Conservation (phyloP, 495 filamentous ascomycete genomes). For the Pyronema omphalodes region DNA sequence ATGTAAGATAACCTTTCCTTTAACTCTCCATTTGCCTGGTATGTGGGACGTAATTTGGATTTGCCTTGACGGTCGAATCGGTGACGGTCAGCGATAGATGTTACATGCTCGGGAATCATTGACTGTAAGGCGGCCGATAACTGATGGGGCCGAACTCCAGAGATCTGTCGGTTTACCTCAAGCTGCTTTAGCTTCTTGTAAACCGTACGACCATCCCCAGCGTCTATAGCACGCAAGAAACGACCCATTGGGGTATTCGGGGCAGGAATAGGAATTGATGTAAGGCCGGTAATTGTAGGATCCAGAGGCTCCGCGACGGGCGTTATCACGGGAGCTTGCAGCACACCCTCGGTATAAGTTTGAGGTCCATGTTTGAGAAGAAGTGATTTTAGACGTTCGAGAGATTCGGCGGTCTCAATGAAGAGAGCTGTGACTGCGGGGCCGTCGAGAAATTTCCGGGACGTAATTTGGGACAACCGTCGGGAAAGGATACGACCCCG, state of each 20-base stretch:
- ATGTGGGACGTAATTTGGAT: not conserved
- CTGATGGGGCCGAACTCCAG: slow-evolving; percentile 7
- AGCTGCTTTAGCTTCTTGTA: slow-evolving; percentile 13
- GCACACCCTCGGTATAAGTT: not conserved
- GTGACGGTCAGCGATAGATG: slow-evolving; percentile 8
- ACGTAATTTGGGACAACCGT: slow-evolving; percentile 8
- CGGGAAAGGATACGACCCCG: slow-evolving; percentile 13
- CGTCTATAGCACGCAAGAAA: slow-evolving; percentile 14
- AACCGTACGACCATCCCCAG: slow-evolving; percentile 7
- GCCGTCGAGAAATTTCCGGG: not conserved
- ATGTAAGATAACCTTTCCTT: slow-evolving; percentile 8
- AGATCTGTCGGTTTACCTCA: not conserved
- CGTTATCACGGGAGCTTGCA: not conserved
- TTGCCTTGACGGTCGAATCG: slow-evolving; percentile 6
- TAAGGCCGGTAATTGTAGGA: slow-evolving; percentile 9
- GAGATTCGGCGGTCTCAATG: not conserved
- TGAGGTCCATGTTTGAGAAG: not conserved
- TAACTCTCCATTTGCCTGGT: slow-evolving; percentile 8
- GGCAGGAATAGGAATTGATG: slow-evolving; percentile 8
- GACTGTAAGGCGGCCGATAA: slow-evolving; percentile 16
- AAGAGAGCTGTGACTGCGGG: not conserved
- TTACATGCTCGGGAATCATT: slow-evolving; percentile 8
- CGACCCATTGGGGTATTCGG: slow-evolving; percentile 7
- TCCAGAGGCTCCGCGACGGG: slow-evolving; percentile 3
- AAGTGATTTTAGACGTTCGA: not conserved